These are phyloP conservation scores for Quillaja saponaria DNA, from an alignment of 306 rosid genomes.

Conservation along the genomic window DNA sequence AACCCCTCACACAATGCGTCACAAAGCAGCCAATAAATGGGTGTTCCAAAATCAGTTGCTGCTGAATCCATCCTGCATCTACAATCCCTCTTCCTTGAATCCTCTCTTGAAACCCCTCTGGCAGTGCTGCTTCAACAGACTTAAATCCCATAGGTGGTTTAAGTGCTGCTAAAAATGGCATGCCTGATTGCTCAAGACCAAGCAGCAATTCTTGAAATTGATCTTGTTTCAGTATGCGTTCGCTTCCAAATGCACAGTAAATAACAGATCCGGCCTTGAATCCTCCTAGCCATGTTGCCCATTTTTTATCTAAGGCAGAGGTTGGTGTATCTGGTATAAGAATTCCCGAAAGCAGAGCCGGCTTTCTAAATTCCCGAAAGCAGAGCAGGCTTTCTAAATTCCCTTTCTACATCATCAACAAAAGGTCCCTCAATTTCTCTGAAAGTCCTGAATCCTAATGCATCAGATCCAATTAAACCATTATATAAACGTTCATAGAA, in stretches of 20 bases:
- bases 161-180: conserved; percentile 38
- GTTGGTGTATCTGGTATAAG: conserved; percentile 25
- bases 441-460: conserved; percentile 24
- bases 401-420: conserved; percentile 25
- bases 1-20: conserved; percentile 40
- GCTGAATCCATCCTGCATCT: no score
- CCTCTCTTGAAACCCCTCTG: no score
- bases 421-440: conserved; percentile 44
- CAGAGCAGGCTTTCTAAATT: conserved; percentile 30
- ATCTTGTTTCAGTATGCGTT: conserved; percentile 27
- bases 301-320: conserved; percentile 32
- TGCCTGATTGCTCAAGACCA: conserved; percentile 36
- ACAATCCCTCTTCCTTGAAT: no score
- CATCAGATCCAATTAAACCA: conserved; percentile 26
- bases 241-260: conserved; percentile 43
- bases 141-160: conserved; percentile 33
- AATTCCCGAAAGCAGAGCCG: conserved; percentile 22
- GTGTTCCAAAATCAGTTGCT: no score
- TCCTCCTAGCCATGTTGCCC: conserved; percentile 18
- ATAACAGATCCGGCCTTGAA: conserved; percentile 27
- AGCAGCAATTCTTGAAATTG: conserved; percentile 33
- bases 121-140: conserved; percentile 33
- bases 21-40: no score
- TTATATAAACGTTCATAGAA: conserved; percentile 27
- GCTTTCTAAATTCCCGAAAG: neutral